Conservation (phyloP, 805 yeast species). For the Teunomyces panamensis region DNA sequence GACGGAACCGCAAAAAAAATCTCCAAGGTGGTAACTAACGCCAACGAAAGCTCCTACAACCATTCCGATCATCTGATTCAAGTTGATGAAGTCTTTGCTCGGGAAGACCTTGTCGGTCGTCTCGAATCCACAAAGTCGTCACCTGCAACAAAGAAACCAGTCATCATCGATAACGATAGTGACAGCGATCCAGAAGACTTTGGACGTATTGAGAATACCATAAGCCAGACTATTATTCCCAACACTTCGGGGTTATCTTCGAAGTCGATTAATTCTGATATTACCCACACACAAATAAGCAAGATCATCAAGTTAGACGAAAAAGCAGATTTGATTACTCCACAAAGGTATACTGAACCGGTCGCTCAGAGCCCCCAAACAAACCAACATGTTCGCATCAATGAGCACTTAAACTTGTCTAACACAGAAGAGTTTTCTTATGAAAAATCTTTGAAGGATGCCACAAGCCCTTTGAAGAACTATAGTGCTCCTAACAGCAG, state of each 20-base stretch:
- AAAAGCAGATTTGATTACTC: slow-evolving; percentile 23
- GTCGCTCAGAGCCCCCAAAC: slow-evolving; percentile 28
- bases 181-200: slow-evolving; percentile 26
- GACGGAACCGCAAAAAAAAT: slow-evolving; percentile 13
- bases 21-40: slow-evolving; percentile 20
- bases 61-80: slow-evolving; percentile 11
- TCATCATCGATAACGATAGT: slow-evolving; percentile 21
- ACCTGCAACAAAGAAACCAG: slow-evolving; percentile 4
- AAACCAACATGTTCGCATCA: slow-evolving; percentile 21
- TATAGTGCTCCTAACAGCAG: slow-evolving; percentile 3
- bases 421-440: slow-evolving; percentile 10
- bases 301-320: slow-evolving; percentile 13
- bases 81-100: slow-evolving; percentile 20
- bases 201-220: slow-evolving; percentile 17
- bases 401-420: slow-evolving; percentile 13
- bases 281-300: slow-evolving; percentile 16
- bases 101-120: slow-evolving; percentile 23
- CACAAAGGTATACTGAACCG: slow-evolving; percentile 30
- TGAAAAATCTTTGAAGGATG: slow-evolving; percentile 13
- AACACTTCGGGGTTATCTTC: slow-evolving; percentile 2
- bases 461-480: slow-evolving; percentile 25
- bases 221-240: slow-evolving; percentile 19
- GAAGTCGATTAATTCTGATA: slow-evolving; percentile 1
- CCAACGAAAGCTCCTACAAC: slow-evolving; percentile 9
- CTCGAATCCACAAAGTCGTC: slow-evolving; percentile 12